Percentiles rank a stretch among this genome's conserved stretches.
phyloP scores from a whole-genome alignment of 331 rosid species.

The Quercus phellos region DNA sequence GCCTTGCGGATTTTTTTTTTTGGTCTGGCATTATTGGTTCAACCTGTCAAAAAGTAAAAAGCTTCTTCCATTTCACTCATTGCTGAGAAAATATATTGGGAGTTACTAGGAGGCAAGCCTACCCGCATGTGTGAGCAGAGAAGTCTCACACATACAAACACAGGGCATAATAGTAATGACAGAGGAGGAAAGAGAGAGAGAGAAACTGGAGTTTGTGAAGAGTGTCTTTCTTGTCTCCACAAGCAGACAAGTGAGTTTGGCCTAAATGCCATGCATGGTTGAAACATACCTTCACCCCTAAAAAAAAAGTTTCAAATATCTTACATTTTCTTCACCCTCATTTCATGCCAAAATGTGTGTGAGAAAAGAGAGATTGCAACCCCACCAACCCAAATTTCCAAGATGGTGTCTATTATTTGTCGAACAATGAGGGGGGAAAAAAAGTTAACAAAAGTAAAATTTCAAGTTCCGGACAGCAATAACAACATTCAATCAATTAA shows the following conservation, averaged over 20 bases:
- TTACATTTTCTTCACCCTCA: constrained; percentile 19
- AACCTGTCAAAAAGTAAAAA: not conserved
- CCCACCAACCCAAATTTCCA: not conserved
- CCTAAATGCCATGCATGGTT: constrained; percentile 43
- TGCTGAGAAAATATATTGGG: not conserved
- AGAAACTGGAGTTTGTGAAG: constrained; percentile 33
- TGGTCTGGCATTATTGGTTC: not conserved
- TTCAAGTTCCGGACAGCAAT: constrained; percentile 7
- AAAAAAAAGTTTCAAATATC: not conserved
- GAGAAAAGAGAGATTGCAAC: not conserved
- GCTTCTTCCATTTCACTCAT: not conserved
- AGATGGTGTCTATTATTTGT: not conserved
- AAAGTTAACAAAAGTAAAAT: not conserved
- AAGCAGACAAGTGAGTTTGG: constrained; percentile 39
- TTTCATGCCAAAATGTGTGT: constrained; percentile 17
- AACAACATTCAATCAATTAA: not conserved
- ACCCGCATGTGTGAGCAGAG: constrained; percentile 13
- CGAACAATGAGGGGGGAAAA: not conserved
- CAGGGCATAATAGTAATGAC: too few relatives aligned
- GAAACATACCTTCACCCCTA: constrained; percentile 36
- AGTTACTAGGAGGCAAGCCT: constrained; percentile 7
- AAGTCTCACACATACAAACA: not conserved
- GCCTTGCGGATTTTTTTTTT: not conserved
- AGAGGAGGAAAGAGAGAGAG: not conserved
- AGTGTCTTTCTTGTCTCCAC: constrained; percentile 47